These are phyloP conservation scores for Neonectria coccinea DNA, from an alignment of 2,329 filamentous ascomycete species.

Conservation along the genomic window DNA sequence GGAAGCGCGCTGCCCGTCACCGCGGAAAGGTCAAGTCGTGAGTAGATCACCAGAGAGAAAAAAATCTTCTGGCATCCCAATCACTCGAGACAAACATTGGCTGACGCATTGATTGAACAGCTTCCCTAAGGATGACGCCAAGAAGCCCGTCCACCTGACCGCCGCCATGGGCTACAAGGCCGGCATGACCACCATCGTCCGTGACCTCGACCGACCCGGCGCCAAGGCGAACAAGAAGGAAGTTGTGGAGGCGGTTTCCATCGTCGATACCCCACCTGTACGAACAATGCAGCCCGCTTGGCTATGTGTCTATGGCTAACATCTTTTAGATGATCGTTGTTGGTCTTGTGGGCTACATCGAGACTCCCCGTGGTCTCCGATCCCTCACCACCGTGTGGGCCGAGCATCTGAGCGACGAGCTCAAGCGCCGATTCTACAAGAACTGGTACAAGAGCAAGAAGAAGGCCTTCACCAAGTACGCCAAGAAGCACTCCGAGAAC, in stretches of 20 bases:
- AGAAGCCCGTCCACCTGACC: slow-evolving; percentile 99
- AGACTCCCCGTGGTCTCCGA: slow-evolving; percentile 98
- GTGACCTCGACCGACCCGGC: slow-evolving; percentile 98
- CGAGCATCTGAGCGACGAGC: slow-evolving; percentile 97
- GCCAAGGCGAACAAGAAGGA: slow-evolving; percentile 99
- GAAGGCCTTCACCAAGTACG: slow-evolving; percentile 99
- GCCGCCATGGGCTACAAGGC: slow-evolving; percentile 99
- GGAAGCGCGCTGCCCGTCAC: slow-evolving; percentile 94
- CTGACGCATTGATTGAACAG: slow-evolving; percentile 60
- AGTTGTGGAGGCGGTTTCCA: slow-evolving; percentile 87
- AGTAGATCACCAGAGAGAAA: slow-evolving; percentile 54
- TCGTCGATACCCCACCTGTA: slow-evolving; percentile 96
- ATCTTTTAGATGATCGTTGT: slow-evolving; percentile 96
- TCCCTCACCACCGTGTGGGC: slow-evolving; percentile 99
- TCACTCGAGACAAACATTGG: slow-evolving; percentile 30
- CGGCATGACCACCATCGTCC: slow-evolving; percentile 99
- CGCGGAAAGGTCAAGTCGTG: slow-evolving; percentile 99
- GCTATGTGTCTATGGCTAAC: slow-evolving; percentile 79
- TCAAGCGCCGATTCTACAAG: slow-evolving; percentile 99
- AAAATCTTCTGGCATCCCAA: slow-evolving; percentile 19
- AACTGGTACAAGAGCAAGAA: slow-evolving; percentile 99
- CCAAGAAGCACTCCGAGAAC: slow-evolving; percentile 99
- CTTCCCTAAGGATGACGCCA: slow-evolving; percentile 99
- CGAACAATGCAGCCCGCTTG: slow-evolving; percentile 86
- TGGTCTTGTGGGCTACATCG: slow-evolving; percentile 99